Percentiles rank a stretch among this genome's conserved stretches.
Evolutionary conservation across 352 stramenopile species (phyloP).

Genomic region (Phytophthora pinifolia): DNA sequence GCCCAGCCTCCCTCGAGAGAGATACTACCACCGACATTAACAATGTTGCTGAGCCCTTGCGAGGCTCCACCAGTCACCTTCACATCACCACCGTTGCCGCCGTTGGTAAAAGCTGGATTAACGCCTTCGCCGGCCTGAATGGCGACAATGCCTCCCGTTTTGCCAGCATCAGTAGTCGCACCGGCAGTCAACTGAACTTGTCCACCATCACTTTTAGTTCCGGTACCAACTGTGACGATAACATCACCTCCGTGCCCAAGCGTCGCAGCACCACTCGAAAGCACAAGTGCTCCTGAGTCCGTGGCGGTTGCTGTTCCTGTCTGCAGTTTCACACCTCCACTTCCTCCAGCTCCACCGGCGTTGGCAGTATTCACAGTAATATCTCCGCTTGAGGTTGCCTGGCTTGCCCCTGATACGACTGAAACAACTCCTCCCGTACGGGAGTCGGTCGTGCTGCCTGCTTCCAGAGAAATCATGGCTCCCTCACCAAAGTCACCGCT

Average conservation of each 20-base stretch:
- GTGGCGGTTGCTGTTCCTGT: conserved; percentile 60
- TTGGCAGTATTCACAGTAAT: conserved; percentile 65
- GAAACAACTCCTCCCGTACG: conserved; percentile 64
- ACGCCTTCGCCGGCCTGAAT: conserved; percentile 65
- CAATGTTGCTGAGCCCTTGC: conserved; percentile 55
- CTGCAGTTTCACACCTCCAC: conserved; percentile 54
- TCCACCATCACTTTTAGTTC: conserved; percentile 56
- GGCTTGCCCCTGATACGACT: conserved; percentile 58
- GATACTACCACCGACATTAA: conserved; percentile 74
- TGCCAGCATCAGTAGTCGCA: conserved; percentile 43
- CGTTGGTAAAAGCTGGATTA: conserved; percentile 64
- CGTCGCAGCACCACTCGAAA: conserved; percentile 55
- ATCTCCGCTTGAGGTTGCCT: conserved; percentile 69
- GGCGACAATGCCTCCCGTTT: conserved; percentile 47
- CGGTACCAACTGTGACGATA: conserved; percentile 48
- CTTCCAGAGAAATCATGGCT: conserved; percentile 66
- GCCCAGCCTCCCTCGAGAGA: conserved; percentile 73
- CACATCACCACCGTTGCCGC: conserved; percentile 87
- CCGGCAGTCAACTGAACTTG: conserved; percentile 72
- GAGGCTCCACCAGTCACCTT: conserved; percentile 80
- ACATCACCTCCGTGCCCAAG: conserved; percentile 67
- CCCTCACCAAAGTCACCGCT: conserved; percentile 81
- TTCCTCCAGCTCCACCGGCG: conserved; percentile 52
- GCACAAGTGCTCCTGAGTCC: conserved; percentile 50
- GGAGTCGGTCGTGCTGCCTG: conserved; percentile 69